These are phyloP conservation scores for Pholiota microspora DNA, from an alignment of 768 basidiomycete species.

Conservation along the genomic window DNA sequence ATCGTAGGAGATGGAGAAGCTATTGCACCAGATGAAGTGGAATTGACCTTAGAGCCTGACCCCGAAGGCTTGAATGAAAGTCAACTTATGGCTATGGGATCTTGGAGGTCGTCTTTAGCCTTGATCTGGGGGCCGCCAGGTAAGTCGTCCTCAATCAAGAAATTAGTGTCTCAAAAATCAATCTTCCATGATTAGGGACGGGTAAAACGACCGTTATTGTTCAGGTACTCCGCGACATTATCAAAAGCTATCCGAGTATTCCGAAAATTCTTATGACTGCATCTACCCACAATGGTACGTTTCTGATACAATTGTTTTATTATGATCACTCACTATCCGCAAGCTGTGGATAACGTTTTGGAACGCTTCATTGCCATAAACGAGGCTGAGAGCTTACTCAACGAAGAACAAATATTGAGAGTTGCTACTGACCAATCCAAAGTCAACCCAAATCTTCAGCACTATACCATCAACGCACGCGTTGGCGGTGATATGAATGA, in stretches of 20 bases:
- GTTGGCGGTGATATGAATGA: conserved; percentile 65
- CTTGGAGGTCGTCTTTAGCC: conserved; percentile 43
- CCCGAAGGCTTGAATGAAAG: conserved; percentile 47
- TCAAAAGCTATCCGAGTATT: conserved; percentile 26
- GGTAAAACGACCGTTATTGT: conserved; percentile 74
- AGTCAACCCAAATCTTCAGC: conserved; percentile 55
- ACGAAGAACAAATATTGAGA: conserved; percentile 58
- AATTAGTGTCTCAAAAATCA: not conserved
- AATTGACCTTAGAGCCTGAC: conserved; percentile 6
- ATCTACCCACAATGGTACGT: conserved; percentile 63
- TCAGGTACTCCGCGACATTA: conserved; percentile 48
- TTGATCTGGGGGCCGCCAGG: conserved; percentile 74
- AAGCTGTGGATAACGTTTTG: conserved; percentile 70
- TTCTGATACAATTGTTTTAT: not conserved
- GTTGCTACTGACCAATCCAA: conserved; percentile 65
- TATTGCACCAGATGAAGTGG: conserved; percentile 1
- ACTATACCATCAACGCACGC: conserved; percentile 62
- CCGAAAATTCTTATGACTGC: conserved; percentile 67
- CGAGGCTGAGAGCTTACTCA: conserved; percentile 37
- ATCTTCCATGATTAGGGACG: conserved; percentile 44
- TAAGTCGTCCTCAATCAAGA: conserved; percentile 16
- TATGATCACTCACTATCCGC: not conserved
- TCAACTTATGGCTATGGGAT: conserved; percentile 48
- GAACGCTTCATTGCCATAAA: conserved; percentile 59
- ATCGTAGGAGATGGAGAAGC: conserved; percentile 35